Evolutionary conservation across 176 grass and related monocot genomes (phyloP), one percentile per base, ranked within the genome.

Genomic region (Eremochloa ophiuroides): DNA sequence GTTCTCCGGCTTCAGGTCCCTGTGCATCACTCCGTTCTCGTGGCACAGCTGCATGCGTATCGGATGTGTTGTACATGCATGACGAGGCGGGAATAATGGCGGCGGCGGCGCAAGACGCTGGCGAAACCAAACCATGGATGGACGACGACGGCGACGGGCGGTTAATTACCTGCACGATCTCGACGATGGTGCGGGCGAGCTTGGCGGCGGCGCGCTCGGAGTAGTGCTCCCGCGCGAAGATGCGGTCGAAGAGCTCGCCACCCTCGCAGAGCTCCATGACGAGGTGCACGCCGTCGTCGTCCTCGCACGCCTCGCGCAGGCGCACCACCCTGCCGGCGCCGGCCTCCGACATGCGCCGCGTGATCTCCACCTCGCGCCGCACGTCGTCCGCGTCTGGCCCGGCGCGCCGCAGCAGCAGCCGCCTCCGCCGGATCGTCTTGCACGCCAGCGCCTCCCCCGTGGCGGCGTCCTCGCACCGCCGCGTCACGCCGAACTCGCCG

Each of bases 401-500:
- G 39, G 26, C 44, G 7, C 71, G 80, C 18, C 89, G 87, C 28
- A 97, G 88, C 29, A 80, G 63, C 31, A 68, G 44, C 14, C 87
- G 80, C 67, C 64, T 71, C 76, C 89, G 83, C 11, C 85, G 78
- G 83, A 97, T 83, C 8, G 92, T 82, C 89, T 97, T 97, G 94
- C 94, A 97, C 37, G 94, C 94, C 73, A 90, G 82, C 17, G 75
- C 56, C 77, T 86, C 89, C 33, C 89, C 85, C 8, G 94, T 94
- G 42, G 71, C 76, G 3, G 15, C 71, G 77, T 94, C 88, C 7
- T 72, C 74, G 89, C 92, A 94, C 28, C 80, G 87, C 18, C 87
- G 69, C 53, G 94, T 97, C 30, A 94, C 89, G 18, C 94, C 87
- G 71, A 94, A 97, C 89, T 97, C 94, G 13, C 94, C 94, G 11